Evolutionary conservation across 73 alveolate genomes (phyloP).

Genomic region (Paramecium tetraurelia): DNA sequence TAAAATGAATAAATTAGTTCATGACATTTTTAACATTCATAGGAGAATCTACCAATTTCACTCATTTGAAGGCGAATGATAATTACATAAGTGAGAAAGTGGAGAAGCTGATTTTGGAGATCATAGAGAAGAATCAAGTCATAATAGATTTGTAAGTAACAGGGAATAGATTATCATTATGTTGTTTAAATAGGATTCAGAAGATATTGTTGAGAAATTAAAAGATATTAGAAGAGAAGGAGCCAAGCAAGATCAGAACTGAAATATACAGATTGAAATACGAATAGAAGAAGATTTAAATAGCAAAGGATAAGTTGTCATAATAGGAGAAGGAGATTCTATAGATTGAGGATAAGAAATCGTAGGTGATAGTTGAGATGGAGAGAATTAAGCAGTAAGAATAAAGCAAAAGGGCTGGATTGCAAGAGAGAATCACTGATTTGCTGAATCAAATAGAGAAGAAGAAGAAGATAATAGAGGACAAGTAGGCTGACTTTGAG

Average conservation of each 20-base stretch:
- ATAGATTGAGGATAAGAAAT: constrained; percentile 78
- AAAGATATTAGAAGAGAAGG: constrained; percentile 83
- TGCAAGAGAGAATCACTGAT: constrained; percentile 76
- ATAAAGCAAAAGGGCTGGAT: constrained; percentile 77
- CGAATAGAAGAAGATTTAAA: constrained; percentile 89
- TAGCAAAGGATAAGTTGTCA: constrained; percentile 83
- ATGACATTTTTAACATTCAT: constrained; percentile 85
- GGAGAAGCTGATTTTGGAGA: constrained; percentile 88
- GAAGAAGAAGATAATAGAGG: constrained; percentile 75
- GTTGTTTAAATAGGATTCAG: constrained; percentile 86
- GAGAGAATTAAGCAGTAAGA: constrained; percentile 76
- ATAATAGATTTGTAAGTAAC: constrained; percentile 81
- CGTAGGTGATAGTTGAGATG: constrained; percentile 79
- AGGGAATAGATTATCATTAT: constrained; percentile 93
- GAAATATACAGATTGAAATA: constrained; percentile 91
- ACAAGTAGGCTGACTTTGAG: constrained; percentile 58
- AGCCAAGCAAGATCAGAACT: constrained; percentile 88
- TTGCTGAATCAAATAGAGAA: constrained; percentile 73
- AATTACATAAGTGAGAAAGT: constrained; percentile 95
- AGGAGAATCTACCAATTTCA: constrained; percentile 73
- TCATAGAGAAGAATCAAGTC: constrained; percentile 86
- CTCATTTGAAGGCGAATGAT: constrained; percentile 86
- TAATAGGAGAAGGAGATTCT: constrained; percentile 77
- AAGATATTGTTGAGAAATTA: constrained; percentile 78
- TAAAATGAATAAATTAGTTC: neutral